Conservation (phyloP, 768 basidiomycete species). For the Russula vinacea region DNA sequence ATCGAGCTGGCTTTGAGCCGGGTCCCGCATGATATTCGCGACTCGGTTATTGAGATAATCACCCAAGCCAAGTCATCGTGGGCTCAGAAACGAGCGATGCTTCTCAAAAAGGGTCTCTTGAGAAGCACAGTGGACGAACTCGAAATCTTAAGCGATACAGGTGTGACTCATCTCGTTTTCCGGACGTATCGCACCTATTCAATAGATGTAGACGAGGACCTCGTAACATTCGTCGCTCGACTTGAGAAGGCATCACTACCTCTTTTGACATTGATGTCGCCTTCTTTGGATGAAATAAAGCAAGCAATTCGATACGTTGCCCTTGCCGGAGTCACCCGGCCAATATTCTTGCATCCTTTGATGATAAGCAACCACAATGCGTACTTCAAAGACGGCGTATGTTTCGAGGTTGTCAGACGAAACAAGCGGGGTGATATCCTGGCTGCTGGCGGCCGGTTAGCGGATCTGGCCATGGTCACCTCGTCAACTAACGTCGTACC, state of each 20-base stretch:
- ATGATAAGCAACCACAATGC: conserved; percentile 65
- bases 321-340: conserved; percentile 59
- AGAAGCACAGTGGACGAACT: conserved; percentile 70
- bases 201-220: conserved; percentile 50
- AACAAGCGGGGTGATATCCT: conserved; percentile 67
- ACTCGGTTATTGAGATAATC: conserved; percentile 61
- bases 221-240: conserved; percentile 52
- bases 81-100: conserved; percentile 64
- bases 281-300: conserved; percentile 59
- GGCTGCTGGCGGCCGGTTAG: conserved; percentile 78
- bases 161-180: conserved; percentile 36
- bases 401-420: conserved; percentile 69
- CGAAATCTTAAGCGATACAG: conserved; percentile 62
- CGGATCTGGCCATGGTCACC: conserved; percentile 1
- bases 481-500: not conserved
- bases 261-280: conserved; percentile 47
- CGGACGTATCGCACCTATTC: not conserved
- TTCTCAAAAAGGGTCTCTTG: conserved; percentile 67
- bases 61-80: conserved; percentile 60
- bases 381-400: conserved; percentile 69
- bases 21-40: conserved; percentile 55
- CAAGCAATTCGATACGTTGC: conserved; percentile 56
- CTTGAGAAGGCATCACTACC: conserved; percentile 61
- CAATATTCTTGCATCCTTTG: conserved; percentile 66
- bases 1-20: conserved; percentile 60